Evolutionary conservation across 495 filamentous ascomycete genomes (phyloP).

Genomic region (Lophiotrema nucula): DNA sequence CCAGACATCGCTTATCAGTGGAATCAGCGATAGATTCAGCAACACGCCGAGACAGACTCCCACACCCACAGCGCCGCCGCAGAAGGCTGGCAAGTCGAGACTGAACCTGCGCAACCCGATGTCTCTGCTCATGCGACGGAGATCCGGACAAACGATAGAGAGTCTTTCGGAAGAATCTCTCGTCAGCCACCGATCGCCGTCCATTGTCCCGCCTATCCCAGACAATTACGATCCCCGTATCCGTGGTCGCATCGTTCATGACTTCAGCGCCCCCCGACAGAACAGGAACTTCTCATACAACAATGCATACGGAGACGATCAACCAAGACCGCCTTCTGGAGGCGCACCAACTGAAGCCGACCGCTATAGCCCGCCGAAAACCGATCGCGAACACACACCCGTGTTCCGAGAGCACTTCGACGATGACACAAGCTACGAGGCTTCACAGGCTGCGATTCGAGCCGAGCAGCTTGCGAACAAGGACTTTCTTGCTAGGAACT

Average conservation of each 20-base stretch:
- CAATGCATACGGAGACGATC: slow-evolving; percentile 32
- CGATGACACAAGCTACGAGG: slow-evolving; percentile 46
- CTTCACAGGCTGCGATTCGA: slow-evolving; percentile 34
- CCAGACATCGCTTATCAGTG: slow-evolving; percentile 25
- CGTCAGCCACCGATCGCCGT: slow-evolving; percentile 22
- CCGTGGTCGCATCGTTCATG: slow-evolving; percentile 78
- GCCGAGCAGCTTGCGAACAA: slow-evolving; percentile 36
- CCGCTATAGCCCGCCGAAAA: slow-evolving; percentile 41
- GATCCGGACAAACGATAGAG: slow-evolving; percentile 48
- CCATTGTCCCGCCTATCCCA: slow-evolving; percentile 52
- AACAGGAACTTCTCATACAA: slow-evolving; percentile 53
- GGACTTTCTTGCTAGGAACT: slow-evolving; percentile 36
- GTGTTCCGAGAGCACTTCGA: slow-evolving; percentile 70
- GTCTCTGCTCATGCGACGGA: slow-evolving; percentile 59
- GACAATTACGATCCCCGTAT: slow-evolving; percentile 84
- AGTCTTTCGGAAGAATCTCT: slow-evolving; percentile 35
- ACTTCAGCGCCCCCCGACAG: slow-evolving; percentile 83
- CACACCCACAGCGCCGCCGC: background rate
- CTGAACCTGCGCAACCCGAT: slow-evolving; percentile 69
- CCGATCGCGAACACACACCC: slow-evolving; percentile 51
- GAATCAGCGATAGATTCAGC: slow-evolving; percentile 22
- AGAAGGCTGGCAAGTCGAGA: slow-evolving; percentile 54
- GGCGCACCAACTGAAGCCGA: slow-evolving; percentile 13
- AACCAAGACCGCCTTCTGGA: background rate
- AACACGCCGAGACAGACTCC: slow-evolving; percentile 2